These are phyloP conservation scores for Phaeomoniella chlamydospora DNA, from an alignment of 2,329 filamentous ascomycete species.

Conservation along the genomic window DNA sequence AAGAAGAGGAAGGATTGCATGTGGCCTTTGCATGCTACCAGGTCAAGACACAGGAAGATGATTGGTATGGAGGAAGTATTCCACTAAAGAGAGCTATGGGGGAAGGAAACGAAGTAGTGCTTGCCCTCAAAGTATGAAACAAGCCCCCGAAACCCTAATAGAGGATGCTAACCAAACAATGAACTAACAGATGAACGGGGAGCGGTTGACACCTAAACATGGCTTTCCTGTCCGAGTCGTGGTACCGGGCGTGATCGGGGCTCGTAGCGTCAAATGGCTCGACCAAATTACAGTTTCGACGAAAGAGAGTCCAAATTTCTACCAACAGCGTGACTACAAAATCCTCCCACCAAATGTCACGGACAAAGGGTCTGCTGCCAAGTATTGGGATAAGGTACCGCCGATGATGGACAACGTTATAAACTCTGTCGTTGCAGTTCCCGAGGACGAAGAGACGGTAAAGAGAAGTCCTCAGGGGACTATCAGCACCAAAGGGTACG, in stretches of 20 bases:
- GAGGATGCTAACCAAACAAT: too few relatives aligned
- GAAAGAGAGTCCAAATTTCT: slow-evolving; percentile 37
- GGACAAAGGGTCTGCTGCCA: slow-evolving; percentile 32
- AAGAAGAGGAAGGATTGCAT: slow-evolving; percentile 21
- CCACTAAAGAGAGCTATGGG: slow-evolving; percentile 30
- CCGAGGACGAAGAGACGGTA: slow-evolving; percentile 29
- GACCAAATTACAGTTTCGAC: slow-evolving; percentile 36
- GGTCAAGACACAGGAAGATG: slow-evolving; percentile 38
- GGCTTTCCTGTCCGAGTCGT: slow-evolving; percentile 38
- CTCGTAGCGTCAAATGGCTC: slow-evolving; percentile 42
- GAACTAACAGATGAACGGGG: slow-evolving; percentile 30
- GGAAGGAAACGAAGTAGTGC: slow-evolving; percentile 28
- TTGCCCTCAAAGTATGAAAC: slow-evolving; percentile 29
- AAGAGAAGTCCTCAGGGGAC: slow-evolving; percentile 18
- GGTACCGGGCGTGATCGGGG: slow-evolving; percentile 38
- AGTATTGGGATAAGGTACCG: slow-evolving; percentile 35
- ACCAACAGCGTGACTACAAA: slow-evolving; percentile 47
- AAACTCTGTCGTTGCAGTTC: slow-evolving; percentile 39
- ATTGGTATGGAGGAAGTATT: slow-evolving; percentile 44
- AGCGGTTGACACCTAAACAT: slow-evolving; percentile 30
- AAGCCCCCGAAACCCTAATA: slow-evolving; percentile 9
- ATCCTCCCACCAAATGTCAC: slow-evolving; percentile 37
- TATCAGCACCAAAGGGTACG: slow-evolving; percentile 40
- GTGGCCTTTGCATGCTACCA: slow-evolving; percentile 42
- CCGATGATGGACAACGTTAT: slow-evolving; percentile 41